Evolutionary conservation across 306 rosid species (phyloP), one percentile per base, ranked within the genome.

Genomic region (Gynostemma pentaphyllum): DNA sequence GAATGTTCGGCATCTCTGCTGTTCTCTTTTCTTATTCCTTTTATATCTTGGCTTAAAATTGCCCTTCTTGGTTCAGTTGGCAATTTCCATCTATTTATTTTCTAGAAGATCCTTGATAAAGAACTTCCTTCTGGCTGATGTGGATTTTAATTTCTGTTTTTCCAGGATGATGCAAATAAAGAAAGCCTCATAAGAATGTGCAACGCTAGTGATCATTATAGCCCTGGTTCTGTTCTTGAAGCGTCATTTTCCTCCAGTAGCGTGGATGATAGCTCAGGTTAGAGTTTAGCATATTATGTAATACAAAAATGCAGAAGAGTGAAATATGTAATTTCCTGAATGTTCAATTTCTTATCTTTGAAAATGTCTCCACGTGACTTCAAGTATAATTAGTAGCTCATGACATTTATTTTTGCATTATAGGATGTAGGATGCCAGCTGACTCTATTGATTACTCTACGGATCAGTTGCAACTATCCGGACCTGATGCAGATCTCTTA

Each of bases 211-310:
- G 77, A 83, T 73, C 87, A 77, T 73, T 74, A 80, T 37, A 87
- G 97, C 70, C 96, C 97, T 4, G 97, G 95, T 68, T 90, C 96
- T 28, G 89, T 90, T 76, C 83, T 90, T 64, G 96, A 82, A 70
- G 96, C 95, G 44, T 90, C 97, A 5, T 90, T 90, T 81, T 90
- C 97, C 69, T 87, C 91, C 14, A 83, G 91, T 57, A 87, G 97
- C 66, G 60, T 83, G 50, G 97, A 87, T 56, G 95, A 83, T 47
- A 77, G 95, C 80, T 79, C 95, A 81, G 97, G 97, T 87, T 75
- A 44, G 70, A 62, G 14, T 14, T 45, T 37, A n/a, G 15, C 18
- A 7, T 64, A 29, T 48, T 14, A 18, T 7, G 13, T 24, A 45
- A 15, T 67, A 56, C 36, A 50, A 14, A n/a, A 74, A 14, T 54